Evolutionary conservation across 1,284 basidiomycete species (phyloP).

Genomic region (Cryptococcus sp.): DNA sequence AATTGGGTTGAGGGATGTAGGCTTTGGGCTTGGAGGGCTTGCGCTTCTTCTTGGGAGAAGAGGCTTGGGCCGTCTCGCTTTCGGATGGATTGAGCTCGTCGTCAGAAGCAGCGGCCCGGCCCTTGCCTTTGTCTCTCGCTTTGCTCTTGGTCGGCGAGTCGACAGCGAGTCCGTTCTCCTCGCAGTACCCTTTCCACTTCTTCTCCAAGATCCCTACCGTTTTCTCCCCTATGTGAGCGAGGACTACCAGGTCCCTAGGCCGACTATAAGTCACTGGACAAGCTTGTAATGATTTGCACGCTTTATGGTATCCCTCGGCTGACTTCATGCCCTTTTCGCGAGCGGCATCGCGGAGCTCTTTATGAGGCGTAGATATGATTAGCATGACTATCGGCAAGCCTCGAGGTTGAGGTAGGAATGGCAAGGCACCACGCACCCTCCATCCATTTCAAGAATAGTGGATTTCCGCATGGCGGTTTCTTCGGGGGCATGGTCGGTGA

Average conservation of each 20-base stretch:
- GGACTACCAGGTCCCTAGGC: conserved; percentile 41
- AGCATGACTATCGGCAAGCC: not conserved
- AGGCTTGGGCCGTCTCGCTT: not conserved
- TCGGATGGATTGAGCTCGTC: conserved; percentile 10
- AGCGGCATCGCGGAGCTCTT: conserved; percentile 46
- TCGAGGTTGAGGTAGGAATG: too few relatives aligned
- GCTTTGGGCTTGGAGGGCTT: conserved; percentile 24
- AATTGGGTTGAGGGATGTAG: conserved; percentile 44
- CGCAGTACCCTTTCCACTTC: conserved; percentile 39
- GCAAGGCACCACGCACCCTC: conserved; percentile 33
- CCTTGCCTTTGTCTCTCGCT: conserved; percentile 16
- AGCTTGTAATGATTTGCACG: conserved; percentile 37
- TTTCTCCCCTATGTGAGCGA: conserved; percentile 47
- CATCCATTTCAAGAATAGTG: conserved; percentile 49
- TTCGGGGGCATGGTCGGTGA: conserved; percentile 8
- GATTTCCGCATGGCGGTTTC: conserved; percentile 46
- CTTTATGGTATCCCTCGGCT: conserved; percentile 43
- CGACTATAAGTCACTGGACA: conserved; percentile 46
- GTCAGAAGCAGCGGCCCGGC: conserved; percentile 14
- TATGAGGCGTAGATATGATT: not conserved
- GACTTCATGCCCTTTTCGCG: conserved; percentile 41
- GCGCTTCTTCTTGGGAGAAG: conserved; percentile 14
- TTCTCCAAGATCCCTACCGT: conserved; percentile 41
- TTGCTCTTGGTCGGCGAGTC: conserved; percentile 16
- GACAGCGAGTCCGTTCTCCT: conserved; percentile 34